These are phyloP conservation scores for Dothideomycetes sp. DNA, from an alignment of 2,329 filamentous ascomycete species.

Conservation along the genomic window DNA sequence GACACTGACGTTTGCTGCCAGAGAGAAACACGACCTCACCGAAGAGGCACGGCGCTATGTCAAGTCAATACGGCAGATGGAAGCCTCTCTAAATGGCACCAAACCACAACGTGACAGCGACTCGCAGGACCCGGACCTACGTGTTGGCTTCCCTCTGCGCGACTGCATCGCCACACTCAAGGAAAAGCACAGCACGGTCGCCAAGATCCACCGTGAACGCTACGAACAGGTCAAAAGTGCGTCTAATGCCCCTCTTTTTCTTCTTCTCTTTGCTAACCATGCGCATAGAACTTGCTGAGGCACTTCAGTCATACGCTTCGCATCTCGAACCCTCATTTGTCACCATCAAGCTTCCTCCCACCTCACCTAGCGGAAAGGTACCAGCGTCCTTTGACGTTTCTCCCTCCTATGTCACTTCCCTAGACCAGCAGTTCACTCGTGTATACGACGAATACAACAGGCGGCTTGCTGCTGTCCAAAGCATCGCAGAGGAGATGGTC, in stretches of 20 bases:
- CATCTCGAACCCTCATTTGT: slow-evolving; percentile 89
- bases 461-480: slow-evolving; percentile 66
- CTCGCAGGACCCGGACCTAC: slow-evolving; percentile 57
- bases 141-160: slow-evolving; percentile 73
- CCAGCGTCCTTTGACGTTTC: slow-evolving; percentile 88
- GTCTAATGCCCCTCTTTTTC: slow-evolving; percentile 26
- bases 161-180: slow-evolving; percentile 71
- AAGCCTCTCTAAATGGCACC: slow-evolving; percentile 73
- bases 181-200: slow-evolving; percentile 75
- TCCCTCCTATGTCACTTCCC: slow-evolving; percentile 70
- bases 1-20: slow-evolving; percentile 21
- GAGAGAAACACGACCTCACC: slow-evolving; percentile 83
- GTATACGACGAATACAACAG: slow-evolving; percentile 95
- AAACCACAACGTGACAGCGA: slow-evolving; percentile 56
- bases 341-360: slow-evolving; percentile 74
- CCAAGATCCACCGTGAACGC: slow-evolving; percentile 76
- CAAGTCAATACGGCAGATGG: slow-evolving; percentile 85
- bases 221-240: slow-evolving; percentile 92
- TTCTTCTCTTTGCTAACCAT: slow-evolving; percentile 13
- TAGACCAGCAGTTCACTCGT: slow-evolving; percentile 85
- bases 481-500: slow-evolving; percentile 74
- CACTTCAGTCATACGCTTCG: slow-evolving; percentile 90
- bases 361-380: slow-evolving; percentile 63
- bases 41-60: slow-evolving; percentile 83
- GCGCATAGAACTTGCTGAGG: slow-evolving; percentile 71